phyloP scores from a whole-genome alignment of 106 monocot genomes.

The Dendrobium chrysotoxum region DNA sequence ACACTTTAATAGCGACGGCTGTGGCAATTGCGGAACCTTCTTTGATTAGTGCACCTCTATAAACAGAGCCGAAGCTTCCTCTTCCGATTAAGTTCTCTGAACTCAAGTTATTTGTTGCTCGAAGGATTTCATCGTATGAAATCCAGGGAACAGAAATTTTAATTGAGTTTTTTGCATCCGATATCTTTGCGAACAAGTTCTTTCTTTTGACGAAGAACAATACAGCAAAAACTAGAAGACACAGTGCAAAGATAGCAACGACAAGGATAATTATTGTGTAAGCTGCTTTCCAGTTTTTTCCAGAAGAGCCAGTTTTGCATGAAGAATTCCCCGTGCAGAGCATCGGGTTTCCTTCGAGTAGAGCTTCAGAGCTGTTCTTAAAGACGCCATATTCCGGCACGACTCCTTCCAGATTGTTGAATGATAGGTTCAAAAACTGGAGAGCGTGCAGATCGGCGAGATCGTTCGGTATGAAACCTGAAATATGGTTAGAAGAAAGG shows the following conservation, averaged over 20 bases:
- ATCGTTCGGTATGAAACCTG: constrained; percentile 3
- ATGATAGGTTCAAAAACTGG: constrained; percentile 14
- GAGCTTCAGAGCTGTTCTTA: neutral
- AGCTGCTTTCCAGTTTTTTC: neutral
- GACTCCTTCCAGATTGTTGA: constrained; percentile 20
- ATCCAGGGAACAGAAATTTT: no score
- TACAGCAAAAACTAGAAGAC: neutral
- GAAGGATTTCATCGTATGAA: constrained; percentile 20
- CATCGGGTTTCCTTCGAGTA: constrained; percentile 9
- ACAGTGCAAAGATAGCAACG: no score
- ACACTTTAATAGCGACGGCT: constrained; percentile 29
- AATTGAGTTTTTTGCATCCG: neutral
- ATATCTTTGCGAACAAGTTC: neutral
- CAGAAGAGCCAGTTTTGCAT: neutral
- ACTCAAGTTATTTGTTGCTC: constrained; percentile 26
- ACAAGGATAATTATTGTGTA: neutral
- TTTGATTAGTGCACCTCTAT: constrained; percentile 10
- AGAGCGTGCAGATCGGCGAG: neutral
- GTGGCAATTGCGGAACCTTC: neutral
- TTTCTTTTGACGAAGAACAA: neutral
- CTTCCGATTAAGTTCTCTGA: constrained; percentile 21
- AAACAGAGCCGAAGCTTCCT: constrained; percentile 22
- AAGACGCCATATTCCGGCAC: constrained; percentile 11
- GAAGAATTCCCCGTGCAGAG: constrained; percentile 9
- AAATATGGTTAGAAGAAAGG: constrained; percentile 14